These are phyloP conservation scores for Silybum marianum DNA, from an alignment of 129 eudicot genomes.

Conservation along the genomic window DNA sequence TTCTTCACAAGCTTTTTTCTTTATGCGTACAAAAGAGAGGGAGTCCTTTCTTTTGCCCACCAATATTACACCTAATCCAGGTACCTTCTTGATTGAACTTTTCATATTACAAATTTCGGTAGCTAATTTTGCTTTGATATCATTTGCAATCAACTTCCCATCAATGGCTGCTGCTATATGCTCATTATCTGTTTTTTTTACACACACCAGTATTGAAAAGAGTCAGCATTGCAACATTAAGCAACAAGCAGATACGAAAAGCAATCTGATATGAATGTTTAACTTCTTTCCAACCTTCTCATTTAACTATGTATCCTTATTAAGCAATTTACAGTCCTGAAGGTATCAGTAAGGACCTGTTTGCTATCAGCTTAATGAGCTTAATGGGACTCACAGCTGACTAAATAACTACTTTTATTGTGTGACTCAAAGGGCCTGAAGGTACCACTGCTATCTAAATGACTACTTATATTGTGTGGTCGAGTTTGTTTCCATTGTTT, in stretches of 20 bases:
- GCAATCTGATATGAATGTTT: not conserved
- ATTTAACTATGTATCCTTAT: not conserved
- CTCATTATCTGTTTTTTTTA: constrained; percentile 32
- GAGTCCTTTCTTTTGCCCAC: constrained; percentile 57
- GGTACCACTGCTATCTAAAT: too few relatives aligned
- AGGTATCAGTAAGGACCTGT: not conserved
- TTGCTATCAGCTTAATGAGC: too few relatives aligned
- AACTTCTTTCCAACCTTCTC: not conserved
- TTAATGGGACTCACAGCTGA: too few relatives aligned
- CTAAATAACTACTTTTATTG: too few relatives aligned
- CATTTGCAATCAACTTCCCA: constrained; percentile 49
- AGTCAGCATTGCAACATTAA: not conserved
- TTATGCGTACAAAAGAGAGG: constrained; percentile 40
- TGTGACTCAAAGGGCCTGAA: too few relatives aligned
- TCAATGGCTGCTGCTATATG: constrained; percentile 34
- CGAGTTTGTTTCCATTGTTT: not conserved
- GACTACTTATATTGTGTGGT: not conserved
- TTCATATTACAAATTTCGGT: constrained; percentile 41
- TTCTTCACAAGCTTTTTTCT: constrained; percentile 53
- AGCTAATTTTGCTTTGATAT: constrained; percentile 40
- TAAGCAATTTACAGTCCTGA: not conserved
- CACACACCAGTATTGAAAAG: not conserved
- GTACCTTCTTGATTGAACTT: constrained; percentile 32
- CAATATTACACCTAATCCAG: constrained; percentile 51
- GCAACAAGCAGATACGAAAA: too few relatives aligned